Conservation (phyloP, 108 stramenopile genomes). For the Cylindrotheca closterium region DNA sequence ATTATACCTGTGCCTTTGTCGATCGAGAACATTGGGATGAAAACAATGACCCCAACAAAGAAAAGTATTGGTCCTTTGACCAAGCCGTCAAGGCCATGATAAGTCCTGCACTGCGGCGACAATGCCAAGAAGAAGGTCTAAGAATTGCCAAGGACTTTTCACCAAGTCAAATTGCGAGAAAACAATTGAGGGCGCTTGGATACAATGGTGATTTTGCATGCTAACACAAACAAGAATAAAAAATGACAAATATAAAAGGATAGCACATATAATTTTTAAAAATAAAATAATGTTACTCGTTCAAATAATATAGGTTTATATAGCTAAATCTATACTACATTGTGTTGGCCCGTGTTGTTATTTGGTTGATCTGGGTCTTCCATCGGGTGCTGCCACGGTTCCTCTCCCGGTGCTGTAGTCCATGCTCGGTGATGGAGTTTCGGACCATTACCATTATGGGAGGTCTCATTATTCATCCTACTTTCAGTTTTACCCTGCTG, state of each 20-base stretch:
- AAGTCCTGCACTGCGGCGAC: background rate
- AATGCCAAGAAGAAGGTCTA: slow-evolving; percentile 15
- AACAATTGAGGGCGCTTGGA: too few relatives aligned
- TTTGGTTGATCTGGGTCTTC: too few relatives aligned
- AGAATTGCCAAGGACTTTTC: slow-evolving; percentile 4
- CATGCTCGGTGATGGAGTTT: slow-evolving; percentile 42
- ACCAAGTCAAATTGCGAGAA: slow-evolving; percentile 7
- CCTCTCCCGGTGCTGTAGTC: slow-evolving; percentile 25
- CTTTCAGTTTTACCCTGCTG: slow-evolving; percentile 5
- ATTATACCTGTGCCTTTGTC: slow-evolving; percentile 3
- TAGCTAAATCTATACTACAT: too few relatives aligned
- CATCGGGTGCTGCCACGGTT: background rate
- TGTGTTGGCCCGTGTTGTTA: too few relatives aligned
- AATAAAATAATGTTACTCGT: too few relatives aligned
- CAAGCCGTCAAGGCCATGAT: slow-evolving; percentile 9
- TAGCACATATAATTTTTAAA: too few relatives aligned
- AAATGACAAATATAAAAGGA: too few relatives aligned
- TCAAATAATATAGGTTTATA: too few relatives aligned
- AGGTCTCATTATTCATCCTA: background rate
- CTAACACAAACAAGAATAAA: too few relatives aligned
- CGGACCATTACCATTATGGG: slow-evolving; percentile 1
- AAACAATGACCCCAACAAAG: background rate
- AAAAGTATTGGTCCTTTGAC: slow-evolving; percentile 1
- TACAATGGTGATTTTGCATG: too few relatives aligned
- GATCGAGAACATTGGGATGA: too few relatives aligned